A percentile compares a stretch with the other conserved stretches of the same genome.
These are phyloP conservation scores for Testicularia cyperi DNA, from an alignment of 1,284 basidiomycete species.

Conservation along the genomic window DNA sequence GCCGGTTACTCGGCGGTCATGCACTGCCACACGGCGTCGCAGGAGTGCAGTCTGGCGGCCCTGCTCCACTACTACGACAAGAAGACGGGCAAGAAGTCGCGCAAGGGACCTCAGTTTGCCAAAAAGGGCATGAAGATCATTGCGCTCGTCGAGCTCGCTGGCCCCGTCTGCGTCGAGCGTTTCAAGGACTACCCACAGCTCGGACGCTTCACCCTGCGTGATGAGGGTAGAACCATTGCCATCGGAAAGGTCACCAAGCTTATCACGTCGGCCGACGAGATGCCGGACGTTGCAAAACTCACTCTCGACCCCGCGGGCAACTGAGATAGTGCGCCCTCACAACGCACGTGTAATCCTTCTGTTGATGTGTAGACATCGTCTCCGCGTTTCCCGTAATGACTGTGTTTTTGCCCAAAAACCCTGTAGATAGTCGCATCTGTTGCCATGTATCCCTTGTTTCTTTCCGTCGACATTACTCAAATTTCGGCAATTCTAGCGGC, in stretches of 20 bases:
- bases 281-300: conserved; percentile 50
- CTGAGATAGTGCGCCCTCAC: too few relatives aligned
- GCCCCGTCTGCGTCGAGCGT: conserved; percentile 54
- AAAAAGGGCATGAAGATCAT: conserved; percentile 60
- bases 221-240: conserved; percentile 57
- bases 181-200: conserved; percentile 59
- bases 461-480: too few relatives aligned
- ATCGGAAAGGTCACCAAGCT: conserved; percentile 59
- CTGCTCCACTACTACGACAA: conserved; percentile 60
- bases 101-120: conserved; percentile 55
- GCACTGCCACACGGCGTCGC: conserved; percentile 56
- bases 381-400: too few relatives aligned
- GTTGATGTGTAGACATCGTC: too few relatives aligned
- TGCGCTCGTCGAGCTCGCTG: conserved; percentile 55
- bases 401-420: too few relatives aligned
- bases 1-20: conserved; percentile 59
- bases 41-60: conserved; percentile 51
- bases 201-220: conserved; percentile 57
- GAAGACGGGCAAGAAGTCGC: conserved; percentile 60
- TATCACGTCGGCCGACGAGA: conserved; percentile 36
- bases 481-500: too few relatives aligned
- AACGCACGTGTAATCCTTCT: too few relatives aligned
- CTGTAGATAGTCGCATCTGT: too few relatives aligned
- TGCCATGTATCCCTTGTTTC: too few relatives aligned
- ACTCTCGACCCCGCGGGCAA: conserved; percentile 21